Conservation (phyloP, 192 early-diverging fungal species). For the Coemansia sp. region DNA sequence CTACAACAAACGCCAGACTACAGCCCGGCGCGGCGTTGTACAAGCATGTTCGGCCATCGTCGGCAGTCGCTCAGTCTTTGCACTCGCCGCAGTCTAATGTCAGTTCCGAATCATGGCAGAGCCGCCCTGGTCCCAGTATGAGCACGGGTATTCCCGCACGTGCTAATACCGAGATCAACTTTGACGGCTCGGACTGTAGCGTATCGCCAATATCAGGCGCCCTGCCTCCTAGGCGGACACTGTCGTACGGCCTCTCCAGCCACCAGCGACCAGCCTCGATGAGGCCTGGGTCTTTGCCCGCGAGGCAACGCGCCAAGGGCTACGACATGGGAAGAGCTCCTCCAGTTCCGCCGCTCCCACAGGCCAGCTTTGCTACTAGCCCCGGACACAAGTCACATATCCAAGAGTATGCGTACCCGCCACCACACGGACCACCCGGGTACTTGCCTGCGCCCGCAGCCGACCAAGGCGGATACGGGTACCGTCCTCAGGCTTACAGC, state of each 20-base stretch:
- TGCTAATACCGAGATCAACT: conserved; percentile 32
- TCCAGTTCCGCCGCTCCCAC: conserved; percentile 47
- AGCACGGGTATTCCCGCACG: conserved; percentile 14
- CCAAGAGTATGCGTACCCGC: neutral
- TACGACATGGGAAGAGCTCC: conserved; percentile 2
- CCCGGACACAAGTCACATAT: neutral
- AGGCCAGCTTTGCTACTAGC: neutral
- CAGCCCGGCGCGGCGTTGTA: conserved; percentile 32
- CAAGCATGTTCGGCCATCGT: conserved; percentile 11
- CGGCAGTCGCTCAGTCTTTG: conserved; percentile 9
- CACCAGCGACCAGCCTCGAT: neutral
- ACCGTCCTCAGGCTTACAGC: neutral
- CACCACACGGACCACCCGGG: neutral
- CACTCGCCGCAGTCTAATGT: conserved; percentile 9
- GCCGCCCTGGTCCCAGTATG: conserved; percentile 27
- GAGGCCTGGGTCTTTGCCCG: neutral
- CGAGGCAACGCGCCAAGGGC: neutral
- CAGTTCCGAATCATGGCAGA: conserved; percentile 52
- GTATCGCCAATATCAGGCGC: conserved; percentile 12
- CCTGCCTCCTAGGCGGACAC: conserved; percentile 14
- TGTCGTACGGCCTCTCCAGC: conserved; percentile 20
- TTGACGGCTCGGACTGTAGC: conserved; percentile 29
- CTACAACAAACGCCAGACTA: conserved; percentile 9
- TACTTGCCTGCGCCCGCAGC: conserved; percentile 1
- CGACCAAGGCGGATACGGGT: conserved; percentile 1